Evolutionary conservation across 1,284 basidiomycete species (phyloP).

Genomic region (Cerioporus squamosus): DNA sequence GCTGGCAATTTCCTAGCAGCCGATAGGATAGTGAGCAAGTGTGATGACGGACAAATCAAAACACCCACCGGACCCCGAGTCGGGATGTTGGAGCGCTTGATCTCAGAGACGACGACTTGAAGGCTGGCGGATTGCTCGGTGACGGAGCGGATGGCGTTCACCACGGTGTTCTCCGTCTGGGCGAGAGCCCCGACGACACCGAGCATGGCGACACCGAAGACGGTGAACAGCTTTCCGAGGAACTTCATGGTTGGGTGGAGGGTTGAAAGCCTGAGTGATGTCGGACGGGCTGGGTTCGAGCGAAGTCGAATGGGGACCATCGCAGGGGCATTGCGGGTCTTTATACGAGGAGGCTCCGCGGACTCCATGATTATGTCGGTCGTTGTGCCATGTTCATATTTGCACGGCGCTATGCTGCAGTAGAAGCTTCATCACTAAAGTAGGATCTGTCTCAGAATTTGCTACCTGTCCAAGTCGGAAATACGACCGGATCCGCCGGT

Average conservation of each 20-base stretch:
- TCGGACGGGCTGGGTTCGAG: neutral
- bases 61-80: neutral
- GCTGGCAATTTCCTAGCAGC: neutral
- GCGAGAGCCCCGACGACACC: neutral
- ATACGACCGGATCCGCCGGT: too few species aligned
- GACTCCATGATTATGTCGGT: too few species aligned
- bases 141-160: neutral
- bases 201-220: neutral
- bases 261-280: neutral
- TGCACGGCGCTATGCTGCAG: too few species aligned
- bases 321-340: neutral
- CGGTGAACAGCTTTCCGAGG: neutral
- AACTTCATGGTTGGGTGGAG: slow-evolving; percentile 3
- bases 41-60: too few species aligned
- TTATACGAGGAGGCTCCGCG: too few species aligned
- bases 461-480: too few species aligned
- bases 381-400: too few species aligned
- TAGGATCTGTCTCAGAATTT: too few species aligned
- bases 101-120: neutral
- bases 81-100: neutral
- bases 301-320: neutral
- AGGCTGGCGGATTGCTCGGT: neutral
- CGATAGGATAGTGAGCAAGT: neutral
- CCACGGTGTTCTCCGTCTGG: neutral
- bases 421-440: too few species aligned